These are phyloP conservation scores for Reticulascus tulasneorum DNA, from an alignment of 2,329 filamentous ascomycete species.

Conservation along the genomic window DNA sequence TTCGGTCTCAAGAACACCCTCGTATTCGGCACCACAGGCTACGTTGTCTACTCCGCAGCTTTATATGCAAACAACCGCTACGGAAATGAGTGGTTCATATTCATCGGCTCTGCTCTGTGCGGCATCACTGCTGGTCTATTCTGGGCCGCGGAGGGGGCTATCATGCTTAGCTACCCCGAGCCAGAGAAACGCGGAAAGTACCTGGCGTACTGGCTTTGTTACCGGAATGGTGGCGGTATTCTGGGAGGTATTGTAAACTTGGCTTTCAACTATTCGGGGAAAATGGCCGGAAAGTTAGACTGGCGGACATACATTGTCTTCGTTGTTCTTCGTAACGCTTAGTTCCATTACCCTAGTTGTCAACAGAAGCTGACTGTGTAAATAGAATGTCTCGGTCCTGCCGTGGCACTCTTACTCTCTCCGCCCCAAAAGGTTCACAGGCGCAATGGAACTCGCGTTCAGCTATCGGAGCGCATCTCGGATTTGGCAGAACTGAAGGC, in stretches of 20 bases:
- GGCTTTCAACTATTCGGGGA: constrained; percentile 31
- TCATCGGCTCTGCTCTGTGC: constrained; percentile 21
- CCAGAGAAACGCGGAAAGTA: constrained; percentile 12
- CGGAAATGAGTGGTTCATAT: constrained; percentile 17
- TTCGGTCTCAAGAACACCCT: constrained; percentile 27
- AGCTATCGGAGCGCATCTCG: constrained; percentile 16
- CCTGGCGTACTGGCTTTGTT: constrained; percentile 16
- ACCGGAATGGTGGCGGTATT: constrained; percentile 21
- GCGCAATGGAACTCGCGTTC: constrained; percentile 20
- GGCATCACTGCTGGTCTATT: constrained; percentile 19
- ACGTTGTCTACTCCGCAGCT: constrained; percentile 29
- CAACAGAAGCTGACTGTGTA: background rate
- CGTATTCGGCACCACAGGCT: constrained; percentile 28
- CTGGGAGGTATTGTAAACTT: constrained; percentile 42
- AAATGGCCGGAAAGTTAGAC: constrained; percentile 19
- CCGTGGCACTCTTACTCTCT: constrained; percentile 22
- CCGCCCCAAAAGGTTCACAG: constrained; percentile 23
- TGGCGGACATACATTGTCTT: constrained; percentile 23
- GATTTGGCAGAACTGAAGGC: constrained; percentile 19
- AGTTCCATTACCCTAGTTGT: background rate
- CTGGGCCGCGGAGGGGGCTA: constrained; percentile 22
- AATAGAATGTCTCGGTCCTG: constrained; percentile 18
- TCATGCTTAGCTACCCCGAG: constrained; percentile 19
- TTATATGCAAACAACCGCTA: constrained; percentile 31
- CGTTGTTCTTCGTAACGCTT: constrained; percentile 15